Evolutionary conservation across 495 filamentous ascomycete genomes (phyloP).

Genomic region (Neurospora africana): DNA sequence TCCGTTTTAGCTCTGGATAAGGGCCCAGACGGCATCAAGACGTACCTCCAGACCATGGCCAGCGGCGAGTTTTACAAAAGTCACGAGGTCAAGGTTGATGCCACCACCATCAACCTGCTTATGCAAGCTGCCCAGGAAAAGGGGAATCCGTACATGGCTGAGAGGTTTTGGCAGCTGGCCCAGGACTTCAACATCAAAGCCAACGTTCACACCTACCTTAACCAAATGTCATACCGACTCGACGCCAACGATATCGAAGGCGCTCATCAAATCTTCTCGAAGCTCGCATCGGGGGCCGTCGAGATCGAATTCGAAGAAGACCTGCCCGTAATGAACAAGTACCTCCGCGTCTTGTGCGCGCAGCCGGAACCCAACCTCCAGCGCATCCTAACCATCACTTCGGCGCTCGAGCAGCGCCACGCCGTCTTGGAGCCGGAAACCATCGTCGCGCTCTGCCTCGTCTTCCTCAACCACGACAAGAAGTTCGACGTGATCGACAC

Average conservation of each 20-base stretch:
- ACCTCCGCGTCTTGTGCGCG: slow-evolving; percentile 62
- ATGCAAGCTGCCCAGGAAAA: slow-evolving; percentile 62
- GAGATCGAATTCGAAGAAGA: slow-evolving; percentile 42
- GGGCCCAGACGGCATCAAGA: slow-evolving; percentile 57
- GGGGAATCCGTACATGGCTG: slow-evolving; percentile 58
- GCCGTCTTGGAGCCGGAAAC: slow-evolving; percentile 60
- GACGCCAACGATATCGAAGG: slow-evolving; percentile 57
- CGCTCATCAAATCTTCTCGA: slow-evolving; percentile 51
- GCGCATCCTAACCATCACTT: slow-evolving; percentile 58
- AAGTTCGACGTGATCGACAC: slow-evolving; percentile 66
- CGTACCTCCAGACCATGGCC: slow-evolving; percentile 54
- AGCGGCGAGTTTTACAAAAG: not conserved
- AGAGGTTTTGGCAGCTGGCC: slow-evolving; percentile 57
- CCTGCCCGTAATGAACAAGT: slow-evolving; percentile 56
- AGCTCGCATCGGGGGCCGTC: slow-evolving; percentile 40
- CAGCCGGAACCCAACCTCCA: slow-evolving; percentile 45
- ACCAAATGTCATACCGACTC: slow-evolving; percentile 67
- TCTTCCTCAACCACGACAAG: slow-evolving; percentile 64
- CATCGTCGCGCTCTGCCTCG: slow-evolving; percentile 53
- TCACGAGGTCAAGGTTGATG: slow-evolving; percentile 43
- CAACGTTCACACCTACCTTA: slow-evolving; percentile 53
- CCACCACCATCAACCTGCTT: slow-evolving; percentile 63
- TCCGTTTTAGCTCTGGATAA: slow-evolving; percentile 56
- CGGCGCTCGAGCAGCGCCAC: slow-evolving; percentile 63
- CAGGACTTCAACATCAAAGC: slow-evolving; percentile 50